Base-by-base conservation (phyloP, 1,284 basidiomycete genomes). In the Coniferiporia sulphurascens region DNA sequence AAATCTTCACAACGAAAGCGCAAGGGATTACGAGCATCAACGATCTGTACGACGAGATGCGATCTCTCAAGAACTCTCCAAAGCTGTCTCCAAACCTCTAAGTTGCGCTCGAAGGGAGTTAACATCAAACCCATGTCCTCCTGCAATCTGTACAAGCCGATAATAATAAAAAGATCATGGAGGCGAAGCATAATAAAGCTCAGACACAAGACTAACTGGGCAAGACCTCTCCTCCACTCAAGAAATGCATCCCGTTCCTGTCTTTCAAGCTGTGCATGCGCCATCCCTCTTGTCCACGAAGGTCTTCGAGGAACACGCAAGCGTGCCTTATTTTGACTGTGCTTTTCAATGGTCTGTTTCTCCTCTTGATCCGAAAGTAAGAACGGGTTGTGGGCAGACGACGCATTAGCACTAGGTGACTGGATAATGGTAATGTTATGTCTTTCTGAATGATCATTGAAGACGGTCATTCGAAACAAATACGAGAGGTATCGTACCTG, bases 41-140 rank as follows among this genome's bases (percentile, higher is more conserved):
- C 93, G 61, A 98, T 98, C 73, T 98, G 95, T 0, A 98, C 93
- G 45, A 98, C 76, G 10, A 98, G 82, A 68, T 97, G 93, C 4
- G 94, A 96, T 48, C 95, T 85, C 73, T 98, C 95, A 17, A 97
- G 73, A 0, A 98, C 95, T 62, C 95, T 82, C 95, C 95, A 98
- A 3, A 98, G 80, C 69, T 98, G 95, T 52, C 95, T 80, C 95
- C 95, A 98, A 10, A 98, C 93, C 78, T 97, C 94, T 22, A 98
- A 77, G 70, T 98, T 98, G 55, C 95, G 89, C 71, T 98, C 95
- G 67, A 97, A 98, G 0, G 95, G 95, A 0, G 95, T 98, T 8
- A 98, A 76, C 9, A 98, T 81, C 38, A 98, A 84, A 43, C 84
- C 81, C 63, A 91, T 86, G 62, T 82, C 78, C 63, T 94, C 91